Evolutionary conservation across 2,329 filamentous ascomycete species (phyloP), one percentile per base, ranked within the genome.

Genomic region (Monosporascus cannonballus): DNA sequence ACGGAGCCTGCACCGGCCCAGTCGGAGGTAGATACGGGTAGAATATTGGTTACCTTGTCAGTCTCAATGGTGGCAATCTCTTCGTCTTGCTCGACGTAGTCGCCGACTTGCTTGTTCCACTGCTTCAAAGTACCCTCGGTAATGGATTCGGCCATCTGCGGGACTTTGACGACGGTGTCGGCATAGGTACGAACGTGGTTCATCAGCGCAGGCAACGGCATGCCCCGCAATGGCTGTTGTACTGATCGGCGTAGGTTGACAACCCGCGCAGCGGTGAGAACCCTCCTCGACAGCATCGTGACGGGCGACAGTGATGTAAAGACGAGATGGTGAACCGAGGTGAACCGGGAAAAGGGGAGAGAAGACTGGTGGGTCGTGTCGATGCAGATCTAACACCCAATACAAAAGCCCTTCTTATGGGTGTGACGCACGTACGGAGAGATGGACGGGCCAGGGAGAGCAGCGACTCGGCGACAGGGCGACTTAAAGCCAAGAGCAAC

Each of bases 51-150:
- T 76, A 90, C 90, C 85, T 99, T 99, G 81, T 99, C 94, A 15
- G 94, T 99, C 75, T 99, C 94, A 67, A 99, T 99, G 48, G 93
- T 96, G 34, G 94, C 94, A 71, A 99, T 93, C 72, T 99, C 94
- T 75, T 97, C 94, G 68, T 99, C 94, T 65, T 87, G 86, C 76
- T 96, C 91, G 50, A 99, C 92, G 64, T 85, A 92, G 70, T 99
- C 94, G 66, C 94, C 94, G 63, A 96, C 78, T 74, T 93, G 71
- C 71, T 97, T 97, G 66, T 84, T 87, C 78, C 92, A 97, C 69
- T 96, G 91, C 76, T 96, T 96, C 67, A 99, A 72, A 22, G 94
- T 99, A 56, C 94, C 94, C 73, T 99, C 94, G 45, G 90, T 95
- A 71, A 99, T 97, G 48, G 94, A 97, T 74, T 99, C 94, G 59